Conservation (phyloP, 306 rosid genomes). For the Luffa acutangula region DNA sequence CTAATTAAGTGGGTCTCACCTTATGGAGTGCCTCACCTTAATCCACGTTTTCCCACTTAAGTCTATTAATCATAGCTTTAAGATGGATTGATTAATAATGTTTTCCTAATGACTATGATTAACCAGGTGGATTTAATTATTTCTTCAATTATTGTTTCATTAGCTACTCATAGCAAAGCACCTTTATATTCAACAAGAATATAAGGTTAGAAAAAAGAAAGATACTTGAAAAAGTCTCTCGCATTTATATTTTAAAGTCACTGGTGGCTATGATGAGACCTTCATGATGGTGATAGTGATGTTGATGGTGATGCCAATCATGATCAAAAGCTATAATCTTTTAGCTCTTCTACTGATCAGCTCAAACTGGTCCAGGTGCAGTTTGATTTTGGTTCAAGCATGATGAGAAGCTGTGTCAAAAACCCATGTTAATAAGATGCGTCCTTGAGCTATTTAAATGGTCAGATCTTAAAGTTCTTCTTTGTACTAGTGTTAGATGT, state of each 20-base stretch:
- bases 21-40: background rate
- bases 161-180: constrained; percentile 8
- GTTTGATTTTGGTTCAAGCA: background rate
- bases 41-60: constrained; percentile 14
- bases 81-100: constrained; percentile 3
- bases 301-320: constrained; percentile 14
- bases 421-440: background rate
- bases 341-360: background rate
- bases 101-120: constrained; percentile 8
- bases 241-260: constrained; percentile 11
- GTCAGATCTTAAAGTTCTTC: constrained; percentile 3
- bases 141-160: constrained; percentile 15
- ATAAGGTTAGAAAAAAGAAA: constrained; percentile 12
- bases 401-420: background rate
- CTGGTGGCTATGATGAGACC: constrained; percentile 16
- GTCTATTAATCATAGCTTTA: constrained; percentile 10
- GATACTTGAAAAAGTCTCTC: constrained; percentile 8
- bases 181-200: constrained; percentile 11
- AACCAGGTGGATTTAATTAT: constrained; percentile 6
- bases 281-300: constrained; percentile 6
- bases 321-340: constrained; percentile 4
- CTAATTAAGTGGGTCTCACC: constrained; percentile 8
- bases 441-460: background rate
- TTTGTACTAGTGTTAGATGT: constrained; percentile 3
- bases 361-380: background rate